A percentile compares a stretch with the other conserved stretches of the same genome.
Conservation (phyloP, 805 yeast genomes). For the Torulaspora delbrueckii region DNA sequence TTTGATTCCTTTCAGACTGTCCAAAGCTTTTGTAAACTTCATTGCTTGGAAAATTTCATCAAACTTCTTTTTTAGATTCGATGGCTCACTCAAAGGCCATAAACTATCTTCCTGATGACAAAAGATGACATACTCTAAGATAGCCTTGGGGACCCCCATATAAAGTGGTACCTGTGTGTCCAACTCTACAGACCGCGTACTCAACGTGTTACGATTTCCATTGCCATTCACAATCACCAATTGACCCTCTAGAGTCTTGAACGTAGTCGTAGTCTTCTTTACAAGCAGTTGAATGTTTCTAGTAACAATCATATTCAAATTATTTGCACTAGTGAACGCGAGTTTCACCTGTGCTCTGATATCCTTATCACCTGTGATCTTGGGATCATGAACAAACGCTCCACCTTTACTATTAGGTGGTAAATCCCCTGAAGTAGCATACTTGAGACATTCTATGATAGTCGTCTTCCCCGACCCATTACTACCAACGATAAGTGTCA, state of each 20-base stretch:
- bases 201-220: constrained; percentile 68
- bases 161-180: constrained; percentile 76
- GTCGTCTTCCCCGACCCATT: constrained; percentile 98
- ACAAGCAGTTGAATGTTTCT: constrained; percentile 72
- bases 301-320: constrained; percentile 76
- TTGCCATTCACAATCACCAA: constrained; percentile 53
- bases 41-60: constrained; percentile 96
- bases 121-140: constrained; percentile 86
- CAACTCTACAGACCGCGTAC: constrained; percentile 78
- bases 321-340: constrained; percentile 71
- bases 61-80: constrained; percentile 80
- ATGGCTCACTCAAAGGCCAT: constrained; percentile 95
- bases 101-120: constrained; percentile 96
- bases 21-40: constrained; percentile 86
- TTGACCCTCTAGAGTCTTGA: constrained; percentile 90
- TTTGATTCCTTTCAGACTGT: constrained; percentile 64
- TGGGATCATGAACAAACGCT: constrained; percentile 92
- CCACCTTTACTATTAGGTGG: constrained; percentile 97
- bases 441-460: constrained; percentile 86
- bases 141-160: constrained; percentile 83
- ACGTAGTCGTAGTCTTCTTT: constrained; percentile 60
- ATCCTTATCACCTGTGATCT: constrained; percentile 64
- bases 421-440: constrained; percentile 90
- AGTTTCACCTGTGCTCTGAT: constrained; percentile 88
- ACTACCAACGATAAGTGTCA: constrained; percentile 90